These are phyloP conservation scores for Collybia mongolica DNA, from an alignment of 768 basidiomycete species.

Conservation along the genomic window DNA sequence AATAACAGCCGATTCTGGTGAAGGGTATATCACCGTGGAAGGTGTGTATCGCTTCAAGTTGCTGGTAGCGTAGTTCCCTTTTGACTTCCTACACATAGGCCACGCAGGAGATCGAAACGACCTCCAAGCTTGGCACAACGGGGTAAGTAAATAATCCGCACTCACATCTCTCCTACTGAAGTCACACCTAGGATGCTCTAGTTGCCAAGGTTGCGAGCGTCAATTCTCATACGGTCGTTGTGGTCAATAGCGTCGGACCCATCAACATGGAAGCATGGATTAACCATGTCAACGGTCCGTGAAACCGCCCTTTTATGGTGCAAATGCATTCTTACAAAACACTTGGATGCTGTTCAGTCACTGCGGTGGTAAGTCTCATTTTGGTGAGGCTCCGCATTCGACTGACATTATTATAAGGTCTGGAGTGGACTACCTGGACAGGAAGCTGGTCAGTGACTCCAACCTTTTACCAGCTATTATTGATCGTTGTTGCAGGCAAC, in stretches of 20 bases:
- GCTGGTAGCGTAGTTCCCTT: too few species aligned
- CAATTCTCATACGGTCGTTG: constrained; percentile 63
- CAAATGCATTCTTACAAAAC: too few species aligned
- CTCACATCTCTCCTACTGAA: not conserved
- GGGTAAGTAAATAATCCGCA: constrained; percentile 26
- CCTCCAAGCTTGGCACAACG: constrained; percentile 49
- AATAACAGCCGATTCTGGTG: constrained; percentile 36
- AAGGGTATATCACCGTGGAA: constrained; percentile 45
- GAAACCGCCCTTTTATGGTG: not conserved
- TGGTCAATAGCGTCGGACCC: constrained; percentile 65
- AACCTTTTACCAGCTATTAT: not conserved
- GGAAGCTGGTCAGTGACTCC: constrained; percentile 46
- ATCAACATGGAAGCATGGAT: constrained; percentile 60
- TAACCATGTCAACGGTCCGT: constrained; percentile 45
- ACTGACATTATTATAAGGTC: constrained; percentile 23
- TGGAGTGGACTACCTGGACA: constrained; percentile 61
- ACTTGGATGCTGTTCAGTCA: constrained; percentile 19
- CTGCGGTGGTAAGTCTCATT: constrained; percentile 31
- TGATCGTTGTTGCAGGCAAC: constrained; percentile 39
- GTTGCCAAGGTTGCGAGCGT: constrained; percentile 49
- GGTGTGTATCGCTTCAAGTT: constrained; percentile 16
- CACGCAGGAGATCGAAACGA: constrained; percentile 56
- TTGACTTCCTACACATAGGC: constrained; percentile 20
- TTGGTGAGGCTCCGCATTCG: too few species aligned
- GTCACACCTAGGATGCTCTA: constrained; percentile 35